These are phyloP conservation scores for Isabelozyma heimii DNA, from an alignment of 805 yeast genomes.

Conservation along the genomic window DNA sequence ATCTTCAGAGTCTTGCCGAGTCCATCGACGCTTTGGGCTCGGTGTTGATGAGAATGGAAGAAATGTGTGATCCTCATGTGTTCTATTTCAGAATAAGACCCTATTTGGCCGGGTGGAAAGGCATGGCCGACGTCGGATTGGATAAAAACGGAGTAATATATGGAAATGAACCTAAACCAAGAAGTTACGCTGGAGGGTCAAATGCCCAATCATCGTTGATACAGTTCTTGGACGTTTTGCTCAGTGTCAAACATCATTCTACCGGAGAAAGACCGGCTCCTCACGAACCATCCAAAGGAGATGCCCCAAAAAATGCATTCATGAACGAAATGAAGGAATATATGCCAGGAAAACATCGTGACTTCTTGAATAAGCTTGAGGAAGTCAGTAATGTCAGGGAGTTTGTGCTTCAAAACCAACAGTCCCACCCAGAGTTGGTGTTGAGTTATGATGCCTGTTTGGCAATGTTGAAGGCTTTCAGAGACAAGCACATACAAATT, in stretches of 20 bases:
- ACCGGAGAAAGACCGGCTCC: conserved; percentile 57
- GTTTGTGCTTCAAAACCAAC: conserved; percentile 48
- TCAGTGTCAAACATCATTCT: conserved; percentile 75
- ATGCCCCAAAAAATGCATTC: conserved; percentile 40
- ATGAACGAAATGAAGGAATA: conserved; percentile 81
- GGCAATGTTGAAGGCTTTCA: conserved; percentile 81
- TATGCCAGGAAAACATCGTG: conserved; percentile 86
- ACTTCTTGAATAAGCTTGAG: conserved; percentile 63
- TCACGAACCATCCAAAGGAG: conserved; percentile 6
- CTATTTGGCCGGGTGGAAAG: conserved; percentile 90
- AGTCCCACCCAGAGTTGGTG: conserved; percentile 51
- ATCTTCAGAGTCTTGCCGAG: conserved; percentile 68
- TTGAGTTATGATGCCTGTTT: conserved; percentile 84
- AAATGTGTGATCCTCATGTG: conserved; percentile 91
- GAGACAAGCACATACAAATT: conserved; percentile 91
- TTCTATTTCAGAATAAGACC: conserved; percentile 87
- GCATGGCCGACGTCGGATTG: conserved; percentile 84
- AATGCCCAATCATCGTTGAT: conserved; percentile 91
- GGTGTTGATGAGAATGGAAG: conserved; percentile 78
- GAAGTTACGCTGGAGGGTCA: conserved; percentile 80
- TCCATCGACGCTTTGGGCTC: conserved; percentile 71
- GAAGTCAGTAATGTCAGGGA: conserved; percentile 59
- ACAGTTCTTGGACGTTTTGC: conserved; percentile 77
- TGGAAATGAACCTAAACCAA: conserved; percentile 58
- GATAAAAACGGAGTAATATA: conserved; percentile 68